phyloP scores from a whole-genome alignment of 345 rosid genomes.

The Garcia nutans region DNA sequence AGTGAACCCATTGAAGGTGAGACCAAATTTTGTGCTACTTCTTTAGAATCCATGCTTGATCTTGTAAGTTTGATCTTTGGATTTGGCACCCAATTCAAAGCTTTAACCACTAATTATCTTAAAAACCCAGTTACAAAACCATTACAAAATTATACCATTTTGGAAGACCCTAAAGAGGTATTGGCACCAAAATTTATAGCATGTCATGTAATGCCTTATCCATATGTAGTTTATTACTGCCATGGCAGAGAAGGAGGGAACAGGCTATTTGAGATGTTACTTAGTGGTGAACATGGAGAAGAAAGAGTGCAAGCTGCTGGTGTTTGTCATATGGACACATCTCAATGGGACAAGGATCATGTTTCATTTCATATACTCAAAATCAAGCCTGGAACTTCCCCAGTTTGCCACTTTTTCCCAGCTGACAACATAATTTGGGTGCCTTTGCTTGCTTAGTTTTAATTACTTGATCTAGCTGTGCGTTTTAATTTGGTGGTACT shows the following conservation, averaged over 20 bases:
- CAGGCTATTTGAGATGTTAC: slow-evolving; percentile 38
- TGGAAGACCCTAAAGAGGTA: slow-evolving; percentile 34
- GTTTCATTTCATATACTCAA: slow-evolving; percentile 56
- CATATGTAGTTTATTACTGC: slow-evolving; percentile 66
- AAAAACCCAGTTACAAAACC: not conserved
- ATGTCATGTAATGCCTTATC: slow-evolving; percentile 68
- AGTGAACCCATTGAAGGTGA: slow-evolving; percentile 46
- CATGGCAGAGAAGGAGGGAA: slow-evolving; percentile 48
- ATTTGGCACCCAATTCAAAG: slow-evolving; percentile 28
- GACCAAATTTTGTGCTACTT: slow-evolving; percentile 53
- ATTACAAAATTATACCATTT: slow-evolving; percentile 51
- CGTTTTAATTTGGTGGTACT: no score
- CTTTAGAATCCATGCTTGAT: slow-evolving; percentile 73
- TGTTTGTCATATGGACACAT: slow-evolving; percentile 80
- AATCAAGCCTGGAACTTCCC: slow-evolving; percentile 50
- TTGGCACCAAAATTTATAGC: slow-evolving; percentile 37
- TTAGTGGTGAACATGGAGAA: slow-evolving; percentile 54
- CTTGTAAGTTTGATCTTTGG: slow-evolving; percentile 42
- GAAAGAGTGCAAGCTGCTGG: slow-evolving; percentile 49
- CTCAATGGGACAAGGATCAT: slow-evolving; percentile 59
- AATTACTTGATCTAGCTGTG: no score
- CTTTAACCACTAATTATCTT: slow-evolving; percentile 39
- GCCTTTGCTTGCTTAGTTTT: slow-evolving; percentile 25
- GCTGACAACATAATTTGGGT: slow-evolving; percentile 63
- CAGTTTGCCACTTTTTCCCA: slow-evolving; percentile 78